Evolutionary conservation across 2,329 filamentous ascomycete species (phyloP), one percentile per base, ranked within the genome.

Genomic region (Arthrobotrys megalospora): DNA sequence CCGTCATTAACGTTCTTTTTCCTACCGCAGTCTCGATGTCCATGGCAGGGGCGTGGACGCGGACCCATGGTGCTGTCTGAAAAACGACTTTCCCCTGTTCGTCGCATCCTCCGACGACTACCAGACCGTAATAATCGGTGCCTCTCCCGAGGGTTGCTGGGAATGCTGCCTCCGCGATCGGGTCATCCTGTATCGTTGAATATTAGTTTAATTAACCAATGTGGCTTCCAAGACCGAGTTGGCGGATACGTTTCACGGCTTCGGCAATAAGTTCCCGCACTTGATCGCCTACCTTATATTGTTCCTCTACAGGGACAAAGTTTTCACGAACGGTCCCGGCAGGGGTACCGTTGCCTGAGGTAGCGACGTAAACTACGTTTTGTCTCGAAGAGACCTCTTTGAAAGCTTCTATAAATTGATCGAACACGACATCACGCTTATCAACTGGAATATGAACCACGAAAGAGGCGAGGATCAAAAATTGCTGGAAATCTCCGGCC

Each of bases 31-130:
- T 1, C 21, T 32, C 21, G 34, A 64, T 19, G n/a, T 21, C 24
- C 6, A 19, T 10, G 5, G 45, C 62, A 14, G 45, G 62, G 19
- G 24, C 45, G 21, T n/a, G 34, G 6, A 65, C 62, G 14, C 11
- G 62, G 8, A 65, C 45, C 6, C 16, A 48, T 2, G 45, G 43
- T 11, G 62, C 41, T 12, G 62, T 52, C 16, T 65, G 62, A 24
- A 7, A 52, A 6, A 65, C 6, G 3, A 36, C 19, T 36, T n/a
- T 36, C 34, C 62, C 62, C 1, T 11, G 2, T 1, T 6, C 14
- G 24, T 65, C 62, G 4, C 10, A 14, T 7, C 45, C 62, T 7
- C 62, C 45, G 6, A 50, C 62, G n/a, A 65, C 16, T 19, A 52
- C 38, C 3, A 65, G 7, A 41, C 50, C 34, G 6, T 14, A 7